Evolutionary conservation across 257 asterid species (phyloP), one percentile per base, ranked within the genome.

Genomic region (Nicotiana otophora): DNA sequence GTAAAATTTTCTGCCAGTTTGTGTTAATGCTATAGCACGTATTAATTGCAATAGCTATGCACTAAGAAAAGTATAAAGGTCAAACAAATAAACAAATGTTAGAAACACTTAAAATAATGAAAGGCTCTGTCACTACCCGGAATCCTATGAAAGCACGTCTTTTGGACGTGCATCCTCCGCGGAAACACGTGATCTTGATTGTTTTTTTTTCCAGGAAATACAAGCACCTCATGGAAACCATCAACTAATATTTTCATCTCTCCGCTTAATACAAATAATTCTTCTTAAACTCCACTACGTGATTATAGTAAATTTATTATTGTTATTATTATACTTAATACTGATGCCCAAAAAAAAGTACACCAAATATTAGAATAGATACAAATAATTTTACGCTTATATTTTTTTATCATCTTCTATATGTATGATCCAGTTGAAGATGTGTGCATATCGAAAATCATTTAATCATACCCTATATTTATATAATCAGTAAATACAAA

Each of bases 91-190:
- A 74, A 72, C 20, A 72, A 42, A 46, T 6, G 20, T 5, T 53
- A 20, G 23, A 74, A 51, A 74, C 4, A 74, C 12, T 42, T 74
- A 26, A 74, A 74, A n/a, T 14, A 74, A 26, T 51, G 23, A 48
- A 74, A 48, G 46, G 14, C 63, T 74, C 28, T 66, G 63, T 26
- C 63, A 23, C 78, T 72, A 36, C 10, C 58, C 78, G 36, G 62
- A 48, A 74, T 48, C 63, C 80, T 26, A 74, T 74, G 63, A 74
- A 74, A 51, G 80, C 80, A 74, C 80, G 80, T 74, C 80, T 74
- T 48, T 48, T 51, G 80, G 80, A 74, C 63, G 80, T 74, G 80
- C 80, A 74, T 74, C 62, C 80, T 48, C 26, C 62, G 39, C 80
- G 62, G 80, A 74, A 74, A 74, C 80, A 23, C 80, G 80, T 74